phyloP scores from a whole-genome alignment of 2,329 filamentous ascomycete genomes.

The Fusarium verticillioides region DNA sequence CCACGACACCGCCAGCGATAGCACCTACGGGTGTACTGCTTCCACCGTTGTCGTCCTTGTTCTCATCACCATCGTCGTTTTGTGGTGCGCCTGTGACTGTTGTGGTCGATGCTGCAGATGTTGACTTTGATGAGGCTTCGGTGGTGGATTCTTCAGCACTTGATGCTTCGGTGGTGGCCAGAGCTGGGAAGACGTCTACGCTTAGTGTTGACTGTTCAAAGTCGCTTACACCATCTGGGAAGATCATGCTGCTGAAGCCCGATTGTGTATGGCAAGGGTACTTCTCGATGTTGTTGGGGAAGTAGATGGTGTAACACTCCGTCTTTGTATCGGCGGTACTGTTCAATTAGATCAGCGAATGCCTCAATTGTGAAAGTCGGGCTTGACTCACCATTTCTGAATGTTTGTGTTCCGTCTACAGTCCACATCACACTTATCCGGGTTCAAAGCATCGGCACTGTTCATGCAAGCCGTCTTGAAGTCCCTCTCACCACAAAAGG shows the following conservation, averaged over 20 bases:
- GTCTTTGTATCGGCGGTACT: slow-evolving; percentile 7
- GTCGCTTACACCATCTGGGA: neutral
- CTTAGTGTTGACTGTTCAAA: neutral
- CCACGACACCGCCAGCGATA: slow-evolving; percentile 30
- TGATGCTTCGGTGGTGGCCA: slow-evolving; percentile 1
- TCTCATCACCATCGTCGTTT: neutral
- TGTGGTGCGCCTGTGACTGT: slow-evolving; percentile 1
- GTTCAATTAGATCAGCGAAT: neutral
- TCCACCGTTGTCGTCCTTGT: neutral
- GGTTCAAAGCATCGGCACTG: slow-evolving; percentile 7
- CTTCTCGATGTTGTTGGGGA: slow-evolving; percentile 7
- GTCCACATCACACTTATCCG: slow-evolving; percentile 17
- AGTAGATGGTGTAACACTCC: slow-evolving; percentile 27
- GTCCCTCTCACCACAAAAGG: slow-evolving; percentile 13
- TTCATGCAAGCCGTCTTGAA: slow-evolving; percentile 22
- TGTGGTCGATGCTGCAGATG: neutral
- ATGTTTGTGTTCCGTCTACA: slow-evolving; percentile 30
- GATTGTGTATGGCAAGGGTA: slow-evolving; percentile 4
- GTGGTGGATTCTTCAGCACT: neutral
- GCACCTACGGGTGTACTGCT: slow-evolving; percentile 17
- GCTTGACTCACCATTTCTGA: slow-evolving; percentile 19
- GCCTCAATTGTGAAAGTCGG: neutral
- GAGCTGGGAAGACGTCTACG: slow-evolving; percentile 9
- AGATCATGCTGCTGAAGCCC: slow-evolving; percentile 22
- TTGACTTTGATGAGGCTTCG: neutral